Base-by-base conservation (phyloP, 805 yeast genomes). In the Tanozyma kutaoensis region DNA sequence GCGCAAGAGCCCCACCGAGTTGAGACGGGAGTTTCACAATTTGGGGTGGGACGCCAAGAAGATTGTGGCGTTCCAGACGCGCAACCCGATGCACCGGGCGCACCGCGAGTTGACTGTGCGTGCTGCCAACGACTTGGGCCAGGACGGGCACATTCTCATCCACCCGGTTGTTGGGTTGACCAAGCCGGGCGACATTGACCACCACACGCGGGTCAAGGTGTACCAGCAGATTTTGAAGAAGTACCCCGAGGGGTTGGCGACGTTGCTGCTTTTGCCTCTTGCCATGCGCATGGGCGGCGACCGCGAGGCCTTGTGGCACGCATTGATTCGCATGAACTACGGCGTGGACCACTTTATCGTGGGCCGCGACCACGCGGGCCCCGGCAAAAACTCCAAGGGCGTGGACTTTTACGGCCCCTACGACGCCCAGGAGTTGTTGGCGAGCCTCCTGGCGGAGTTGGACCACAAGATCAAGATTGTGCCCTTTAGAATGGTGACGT, bases 201-300 rank as follows among this genome's bases (percentile, higher is more conserved):
- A 86, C 56, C 95, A 86, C 58, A 86, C 97, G 28, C 76, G 97
- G 60, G 96, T 86, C 31, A 79, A 91, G 44, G 97, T 86, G 10
- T 86, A 86, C 62, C 79, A 81, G 57, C 93, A 88, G 42, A 74
- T 86, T 42, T 70, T 88, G 55, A 81, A 86, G 58, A 78, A 88
- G 46, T 86, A 81, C 57, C 97, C 96, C 28, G 79, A 76, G 37
- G 95, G 95, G 29, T 77, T 86, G 71, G 96, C 96, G 11, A 73
- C 80, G 38, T 62, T 86, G 35, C 76, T 95, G 7, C 61, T 86
- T 37, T 66, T 86, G 42, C 97, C 97, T 9, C 65, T 86, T 46
- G 97, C 97, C 22, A 86, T 86, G 97, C 76, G 97, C 67, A 86
- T 86, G 97, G 96, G 91, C 30, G 97, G 97, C 54, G 96, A 88